These are phyloP conservation scores for Chaetomium strumarium DNA, from an alignment of 2,329 filamentous ascomycete species.

Conservation along the genomic window DNA sequence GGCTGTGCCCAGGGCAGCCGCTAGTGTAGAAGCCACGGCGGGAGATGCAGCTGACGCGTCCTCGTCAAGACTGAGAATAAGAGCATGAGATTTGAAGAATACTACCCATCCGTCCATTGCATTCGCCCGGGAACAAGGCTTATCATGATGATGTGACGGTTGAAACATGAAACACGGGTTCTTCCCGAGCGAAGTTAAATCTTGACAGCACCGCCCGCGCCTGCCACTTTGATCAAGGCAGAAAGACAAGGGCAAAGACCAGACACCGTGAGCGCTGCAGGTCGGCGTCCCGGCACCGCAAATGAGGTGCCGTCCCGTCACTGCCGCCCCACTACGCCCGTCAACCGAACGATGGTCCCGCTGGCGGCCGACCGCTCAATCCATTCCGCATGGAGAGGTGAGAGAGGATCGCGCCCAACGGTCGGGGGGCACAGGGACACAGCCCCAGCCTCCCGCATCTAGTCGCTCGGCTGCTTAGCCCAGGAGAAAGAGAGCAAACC, in stretches of 20 bases:
- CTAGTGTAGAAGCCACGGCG: not conserved
- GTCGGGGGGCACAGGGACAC: slow-evolving; percentile 8
- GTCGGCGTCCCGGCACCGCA: not conserved
- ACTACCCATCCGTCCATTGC: not conserved
- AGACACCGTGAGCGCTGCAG: not conserved
- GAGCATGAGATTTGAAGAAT: not conserved
- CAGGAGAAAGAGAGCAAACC: no score
- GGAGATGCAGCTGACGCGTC: slow-evolving; percentile 25
- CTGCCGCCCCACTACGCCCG: not conserved
- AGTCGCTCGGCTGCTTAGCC: not conserved
- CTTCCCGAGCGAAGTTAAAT: no score
- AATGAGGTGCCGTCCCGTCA: not conserved
- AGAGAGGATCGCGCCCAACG: not conserved
- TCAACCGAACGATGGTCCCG: no score
- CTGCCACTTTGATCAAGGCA: no score
- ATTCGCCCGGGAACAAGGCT: not conserved
- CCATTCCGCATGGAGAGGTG: not conserved
- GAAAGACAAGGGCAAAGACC: no score
- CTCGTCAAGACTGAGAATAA: not conserved
- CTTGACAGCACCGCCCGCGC: no score
- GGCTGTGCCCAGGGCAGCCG: slow-evolving; percentile 11
- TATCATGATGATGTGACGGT: no score
- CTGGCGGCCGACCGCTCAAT: not conserved
- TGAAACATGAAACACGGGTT: slow-evolving; percentile 2
- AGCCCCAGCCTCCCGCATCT: slow-evolving; percentile 8